A percentile compares a stretch with the other conserved stretches of the same genome.
These are phyloP conservation scores for Epichloe scottii DNA, from an alignment of 2,329 filamentous ascomycete genomes.

Conservation along the genomic window DNA sequence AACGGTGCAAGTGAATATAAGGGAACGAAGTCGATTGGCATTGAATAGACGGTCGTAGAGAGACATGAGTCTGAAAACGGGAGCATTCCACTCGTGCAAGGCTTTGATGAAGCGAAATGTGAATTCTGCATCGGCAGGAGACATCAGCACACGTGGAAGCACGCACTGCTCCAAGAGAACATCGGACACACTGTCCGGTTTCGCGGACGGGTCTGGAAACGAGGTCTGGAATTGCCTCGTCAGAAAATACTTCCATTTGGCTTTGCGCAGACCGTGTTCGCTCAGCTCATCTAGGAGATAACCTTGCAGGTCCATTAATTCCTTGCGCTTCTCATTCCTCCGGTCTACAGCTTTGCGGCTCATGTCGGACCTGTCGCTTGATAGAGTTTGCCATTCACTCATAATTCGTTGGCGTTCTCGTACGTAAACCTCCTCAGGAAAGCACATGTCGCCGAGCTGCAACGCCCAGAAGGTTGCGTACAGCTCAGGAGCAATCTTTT, in stretches of 20 bases:
- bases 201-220: constrained; percentile 57
- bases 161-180: constrained; percentile 81
- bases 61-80: constrained; percentile 76
- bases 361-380: constrained; percentile 61
- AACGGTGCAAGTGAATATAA: constrained; percentile 83
- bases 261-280: constrained; percentile 53
- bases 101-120: constrained; percentile 77
- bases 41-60: constrained; percentile 77
- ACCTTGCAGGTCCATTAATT: constrained; percentile 55
- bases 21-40: constrained; percentile 63
- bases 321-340: constrained; percentile 51
- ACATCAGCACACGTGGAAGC: constrained; percentile 74
- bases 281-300: constrained; percentile 62
- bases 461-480: constrained; percentile 90
- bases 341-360: constrained; percentile 54
- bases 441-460: constrained; percentile 66
- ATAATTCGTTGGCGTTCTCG: constrained; percentile 59
- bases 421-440: constrained; percentile 66
- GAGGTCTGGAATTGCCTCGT: constrained; percentile 65
- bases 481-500: constrained; percentile 64
- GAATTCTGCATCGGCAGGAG: constrained; percentile 79
- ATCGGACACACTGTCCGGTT: constrained; percentile 56
- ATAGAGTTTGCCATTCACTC: constrained; percentile 53
- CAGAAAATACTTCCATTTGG: constrained; percentile 56
- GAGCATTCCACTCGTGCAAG: constrained; percentile 71